A percentile compares a stretch with the other conserved stretches of the same genome.
These are phyloP conservation scores for Blastomyces silverae DNA, from an alignment of 2,329 filamentous ascomycete species.

Conservation along the genomic window DNA sequence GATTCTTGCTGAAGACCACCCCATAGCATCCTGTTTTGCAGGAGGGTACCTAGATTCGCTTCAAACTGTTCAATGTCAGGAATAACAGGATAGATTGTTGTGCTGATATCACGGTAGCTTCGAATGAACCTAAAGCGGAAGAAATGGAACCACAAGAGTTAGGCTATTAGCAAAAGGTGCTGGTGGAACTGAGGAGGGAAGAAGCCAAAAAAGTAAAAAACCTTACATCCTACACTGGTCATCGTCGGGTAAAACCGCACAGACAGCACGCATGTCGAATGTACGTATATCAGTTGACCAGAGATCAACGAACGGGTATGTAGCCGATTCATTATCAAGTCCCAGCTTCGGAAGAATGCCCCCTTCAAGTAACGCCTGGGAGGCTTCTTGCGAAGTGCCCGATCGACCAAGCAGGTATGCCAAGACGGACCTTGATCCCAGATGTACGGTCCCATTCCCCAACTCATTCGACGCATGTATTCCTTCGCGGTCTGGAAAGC, in stretches of 20 bases:
- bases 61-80: slow-evolving; percentile 52
- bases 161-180: slow-evolving; percentile 3
- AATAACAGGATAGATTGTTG: slow-evolving; percentile 56
- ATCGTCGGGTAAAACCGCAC: slow-evolving; percentile 53
- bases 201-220: slow-evolving; percentile 15
- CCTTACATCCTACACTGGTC: slow-evolving; percentile 49
- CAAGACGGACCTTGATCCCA: slow-evolving; percentile 56
- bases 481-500: slow-evolving; percentile 41
- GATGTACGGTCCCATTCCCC: slow-evolving; percentile 54
- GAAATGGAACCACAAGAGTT: neutral
- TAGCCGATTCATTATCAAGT: slow-evolving; percentile 57
- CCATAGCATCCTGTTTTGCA: slow-evolving; percentile 46
- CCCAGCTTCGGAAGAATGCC: slow-evolving; percentile 57
- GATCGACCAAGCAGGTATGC: slow-evolving; percentile 54
- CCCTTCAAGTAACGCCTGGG: slow-evolving; percentile 53
- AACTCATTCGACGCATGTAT: slow-evolving; percentile 55
- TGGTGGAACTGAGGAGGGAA: neutral
- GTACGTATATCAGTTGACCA: slow-evolving; percentile 57
- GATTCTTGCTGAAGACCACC: slow-evolving; percentile 38
- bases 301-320: slow-evolving; percentile 59
- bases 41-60: slow-evolving; percentile 47
- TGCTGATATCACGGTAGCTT: slow-evolving; percentile 20
- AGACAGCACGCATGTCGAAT: slow-evolving; percentile 52
- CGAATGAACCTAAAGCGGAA: slow-evolving; percentile 17
- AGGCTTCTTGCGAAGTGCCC: slow-evolving; percentile 37